Conservation (phyloP, 441 rosid species). For the Macaranga tanarius region DNA sequence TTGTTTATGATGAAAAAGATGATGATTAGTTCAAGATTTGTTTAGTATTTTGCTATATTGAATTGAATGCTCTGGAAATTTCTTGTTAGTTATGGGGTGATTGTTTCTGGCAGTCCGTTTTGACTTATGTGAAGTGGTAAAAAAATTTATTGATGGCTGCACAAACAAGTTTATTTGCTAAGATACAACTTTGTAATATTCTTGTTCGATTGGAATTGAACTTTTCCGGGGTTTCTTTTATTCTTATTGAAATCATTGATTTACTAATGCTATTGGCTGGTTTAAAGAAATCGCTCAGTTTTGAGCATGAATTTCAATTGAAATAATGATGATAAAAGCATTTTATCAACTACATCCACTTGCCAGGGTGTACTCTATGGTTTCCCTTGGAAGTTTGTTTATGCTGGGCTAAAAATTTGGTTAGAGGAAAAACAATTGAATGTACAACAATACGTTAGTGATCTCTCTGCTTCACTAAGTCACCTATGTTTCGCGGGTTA, state of each 20-base stretch:
- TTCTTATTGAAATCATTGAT: background rate
- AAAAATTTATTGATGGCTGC: background rate
- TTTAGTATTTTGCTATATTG: background rate
- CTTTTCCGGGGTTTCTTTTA: background rate
- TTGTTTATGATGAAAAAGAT: background rate
- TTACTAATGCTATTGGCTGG: constrained; percentile 7
- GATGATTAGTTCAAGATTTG: background rate
- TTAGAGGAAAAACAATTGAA: constrained; percentile 40
- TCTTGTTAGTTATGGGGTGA: background rate
- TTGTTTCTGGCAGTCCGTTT: background rate
- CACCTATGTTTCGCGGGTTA: constrained; percentile 33
- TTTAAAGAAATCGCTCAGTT: constrained; percentile 38
- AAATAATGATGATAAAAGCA: constrained; percentile 28
- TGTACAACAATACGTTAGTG: constrained; percentile 48
- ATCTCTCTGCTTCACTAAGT: constrained; percentile 27
- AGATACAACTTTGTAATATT: background rate
- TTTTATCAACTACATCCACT: constrained; percentile 31
- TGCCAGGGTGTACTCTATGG: constrained; percentile 14
- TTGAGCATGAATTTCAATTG: constrained; percentile 53
- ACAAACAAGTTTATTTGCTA: background rate
- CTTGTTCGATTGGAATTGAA: background rate
- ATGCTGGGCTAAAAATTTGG: constrained; percentile 25
- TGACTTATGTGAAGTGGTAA: background rate
- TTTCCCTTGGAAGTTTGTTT: constrained; percentile 26
- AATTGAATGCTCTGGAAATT: background rate